Evolutionary conservation across 164 flowering plant genomes (phyloP).

Genomic region (Dillenia suffruticosa): DNA sequence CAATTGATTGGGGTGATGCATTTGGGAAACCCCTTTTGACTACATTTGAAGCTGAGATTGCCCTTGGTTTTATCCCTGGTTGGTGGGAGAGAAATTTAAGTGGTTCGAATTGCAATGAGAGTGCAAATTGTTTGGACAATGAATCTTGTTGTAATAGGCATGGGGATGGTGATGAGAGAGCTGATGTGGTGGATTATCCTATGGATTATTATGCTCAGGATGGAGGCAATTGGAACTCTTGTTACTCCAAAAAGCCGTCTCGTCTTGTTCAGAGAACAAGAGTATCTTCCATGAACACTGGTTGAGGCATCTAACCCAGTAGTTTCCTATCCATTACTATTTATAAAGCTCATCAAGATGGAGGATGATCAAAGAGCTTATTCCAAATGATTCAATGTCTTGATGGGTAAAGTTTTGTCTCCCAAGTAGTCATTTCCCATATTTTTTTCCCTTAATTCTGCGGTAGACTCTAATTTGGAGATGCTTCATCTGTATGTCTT

Average conservation of each 20-base stretch:
- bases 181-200: constrained; percentile 52
- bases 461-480: too few species aligned
- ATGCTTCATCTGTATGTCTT: too few species aligned
- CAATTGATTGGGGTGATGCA: constrained; percentile 98
- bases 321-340: too few species aligned
- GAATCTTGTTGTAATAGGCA: constrained; percentile 31
- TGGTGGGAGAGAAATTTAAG: constrained; percentile 77
- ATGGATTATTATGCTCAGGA: constrained; percentile 99
- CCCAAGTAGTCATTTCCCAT: too few species aligned
- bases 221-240: constrained; percentile 94
- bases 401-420: too few species aligned
- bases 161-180: constrained; percentile 18
- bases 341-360: too few species aligned
- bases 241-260: constrained; percentile 50
- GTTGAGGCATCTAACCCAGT: too few species aligned
- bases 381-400: too few species aligned
- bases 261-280: constrained; percentile 31
- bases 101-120: constrained; percentile 12
- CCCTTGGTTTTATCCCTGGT: constrained; percentile 68
- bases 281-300: too few species aligned
- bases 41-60: constrained; percentile 92
- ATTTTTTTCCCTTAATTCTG: too few species aligned
- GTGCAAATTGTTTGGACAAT: constrained; percentile 17
- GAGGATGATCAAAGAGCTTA: too few species aligned
- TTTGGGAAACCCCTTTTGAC: constrained; percentile 78